A percentile compares a stretch with the other conserved stretches of the same genome.
Conservation (phyloP, 257 asterid genomes). For the Jacaranda copaia region DNA sequence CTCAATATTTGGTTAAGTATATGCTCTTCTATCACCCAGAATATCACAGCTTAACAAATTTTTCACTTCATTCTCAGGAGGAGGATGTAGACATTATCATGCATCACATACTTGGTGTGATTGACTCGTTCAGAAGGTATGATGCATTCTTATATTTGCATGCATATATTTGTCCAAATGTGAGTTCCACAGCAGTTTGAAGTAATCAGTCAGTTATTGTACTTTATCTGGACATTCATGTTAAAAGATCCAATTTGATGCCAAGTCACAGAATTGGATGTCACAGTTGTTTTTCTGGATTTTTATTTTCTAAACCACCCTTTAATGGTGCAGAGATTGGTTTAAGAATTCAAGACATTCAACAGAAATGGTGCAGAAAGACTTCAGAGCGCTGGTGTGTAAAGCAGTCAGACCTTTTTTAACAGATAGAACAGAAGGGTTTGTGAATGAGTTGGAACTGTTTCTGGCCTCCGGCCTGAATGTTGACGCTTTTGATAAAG, state of each 20-base stretch:
- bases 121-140: constrained; percentile 75
- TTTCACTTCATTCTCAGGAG: constrained; percentile 55
- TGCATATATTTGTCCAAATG: neutral
- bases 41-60: constrained; percentile 8
- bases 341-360: constrained; percentile 38
- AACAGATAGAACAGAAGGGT: constrained; percentile 68
- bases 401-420: constrained; percentile 71
- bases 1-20: neutral
- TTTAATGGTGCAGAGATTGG: constrained; percentile 56
- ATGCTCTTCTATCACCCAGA: neutral
- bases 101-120: constrained; percentile 72
- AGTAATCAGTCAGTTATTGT: neutral
- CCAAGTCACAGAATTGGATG: neutral
- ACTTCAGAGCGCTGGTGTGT: constrained; percentile 51
- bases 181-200: neutral
- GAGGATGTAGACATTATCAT: constrained; percentile 77
- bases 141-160: neutral
- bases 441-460: constrained; percentile 65
- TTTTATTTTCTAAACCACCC: constrained; percentile 11
- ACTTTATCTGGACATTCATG: neutral
- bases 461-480: constrained; percentile 80
- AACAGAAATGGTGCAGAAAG: constrained; percentile 51
- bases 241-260: constrained; percentile 12
- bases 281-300: neutral
- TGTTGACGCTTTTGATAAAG: constrained; percentile 70